A percentile compares a stretch with the other conserved stretches of the same genome.
Evolutionary conservation across 495 filamentous ascomycete species (phyloP).

Genomic region (Tuber umbilicatum): DNA sequence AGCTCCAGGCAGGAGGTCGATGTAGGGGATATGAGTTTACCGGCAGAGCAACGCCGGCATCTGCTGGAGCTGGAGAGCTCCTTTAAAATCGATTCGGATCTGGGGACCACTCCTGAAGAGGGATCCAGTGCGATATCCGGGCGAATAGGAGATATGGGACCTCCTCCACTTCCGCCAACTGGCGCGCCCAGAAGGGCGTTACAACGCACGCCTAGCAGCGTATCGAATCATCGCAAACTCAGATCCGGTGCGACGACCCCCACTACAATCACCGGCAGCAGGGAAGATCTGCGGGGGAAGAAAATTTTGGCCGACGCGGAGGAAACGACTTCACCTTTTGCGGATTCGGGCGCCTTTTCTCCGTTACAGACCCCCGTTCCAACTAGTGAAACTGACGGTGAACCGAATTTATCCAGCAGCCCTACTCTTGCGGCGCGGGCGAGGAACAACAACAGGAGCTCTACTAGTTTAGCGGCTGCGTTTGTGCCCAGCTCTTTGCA

Average conservation of each 20-base stretch:
- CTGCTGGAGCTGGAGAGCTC: slow-evolving; percentile 40
- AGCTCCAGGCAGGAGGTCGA: not conserved
- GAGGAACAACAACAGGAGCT: slow-evolving; percentile 18
- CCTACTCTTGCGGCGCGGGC: slow-evolving; percentile 24
- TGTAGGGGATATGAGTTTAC: slow-evolving; percentile 33
- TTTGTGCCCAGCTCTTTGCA: slow-evolving; percentile 16
- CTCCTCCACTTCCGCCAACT: slow-evolving; percentile 26
- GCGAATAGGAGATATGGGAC: slow-evolving; percentile 33
- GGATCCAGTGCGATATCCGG: slow-evolving; percentile 7
- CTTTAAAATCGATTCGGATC: slow-evolving; percentile 29
- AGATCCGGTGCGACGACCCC: not conserved
- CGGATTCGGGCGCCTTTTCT: slow-evolving; percentile 10
- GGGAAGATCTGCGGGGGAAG: slow-evolving; percentile 10
- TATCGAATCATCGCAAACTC: slow-evolving; percentile 23
- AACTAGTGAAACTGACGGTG: slow-evolving; percentile 13
- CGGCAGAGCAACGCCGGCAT: slow-evolving; percentile 34
- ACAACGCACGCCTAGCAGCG: slow-evolving; percentile 28
- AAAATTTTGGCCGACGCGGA: not conserved
- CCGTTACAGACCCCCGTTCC: slow-evolving; percentile 11
- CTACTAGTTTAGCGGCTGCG: slow-evolving; percentile 17
- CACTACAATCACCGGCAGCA: slow-evolving; percentile 10
- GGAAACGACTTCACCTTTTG: not conserved
- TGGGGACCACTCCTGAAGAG: slow-evolving; percentile 7
- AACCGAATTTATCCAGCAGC: slow-evolving; percentile 25
- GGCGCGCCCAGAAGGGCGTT: slow-evolving; percentile 16